These are phyloP conservation scores for Ophiostoma angusticollis DNA, from an alignment of 2,329 filamentous ascomycete species.

Conservation along the genomic window DNA sequence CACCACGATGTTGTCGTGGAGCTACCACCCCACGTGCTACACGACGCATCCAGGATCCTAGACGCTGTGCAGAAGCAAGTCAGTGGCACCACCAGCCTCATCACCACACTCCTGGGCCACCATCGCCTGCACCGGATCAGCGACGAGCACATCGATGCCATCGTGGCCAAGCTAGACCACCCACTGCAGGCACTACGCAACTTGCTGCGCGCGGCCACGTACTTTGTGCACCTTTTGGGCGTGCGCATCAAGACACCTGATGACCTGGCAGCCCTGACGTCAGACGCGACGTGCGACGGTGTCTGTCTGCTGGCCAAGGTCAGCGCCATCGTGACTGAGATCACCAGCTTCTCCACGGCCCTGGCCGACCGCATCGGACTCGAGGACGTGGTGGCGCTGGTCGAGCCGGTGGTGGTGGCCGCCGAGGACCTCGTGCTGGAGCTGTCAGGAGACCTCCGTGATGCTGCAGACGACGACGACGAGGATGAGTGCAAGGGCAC, in stretches of 20 bases:
- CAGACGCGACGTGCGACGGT: constrained; percentile 2
- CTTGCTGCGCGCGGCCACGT: background rate
- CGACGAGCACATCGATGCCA: background rate
- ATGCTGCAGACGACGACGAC: too few species aligned
- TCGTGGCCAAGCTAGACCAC: background rate
- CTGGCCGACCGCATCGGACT: constrained; percentile 3
- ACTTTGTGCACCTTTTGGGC: background rate
- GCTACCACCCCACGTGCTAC: background rate
- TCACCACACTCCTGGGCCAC: background rate
- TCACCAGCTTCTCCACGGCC: background rate
- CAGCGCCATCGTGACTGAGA: constrained; percentile 2
- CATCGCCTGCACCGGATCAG: background rate
- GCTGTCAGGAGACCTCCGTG: too few species aligned
- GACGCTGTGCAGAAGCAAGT: background rate
- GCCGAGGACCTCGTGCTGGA: too few species aligned
- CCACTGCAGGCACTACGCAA: background rate
- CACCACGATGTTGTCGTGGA: background rate
- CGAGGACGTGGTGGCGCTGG: too few species aligned
- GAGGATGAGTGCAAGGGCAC: too few species aligned
- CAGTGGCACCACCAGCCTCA: background rate
- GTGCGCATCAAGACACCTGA: background rate
- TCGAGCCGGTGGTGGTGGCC: too few species aligned
- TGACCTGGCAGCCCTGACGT: background rate
- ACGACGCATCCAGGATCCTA: constrained; percentile 1
- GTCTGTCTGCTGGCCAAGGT: constrained; percentile 6